Evolutionary conservation across 306 rosid species (phyloP).

Genomic region (Prunus fruticosa): DNA sequence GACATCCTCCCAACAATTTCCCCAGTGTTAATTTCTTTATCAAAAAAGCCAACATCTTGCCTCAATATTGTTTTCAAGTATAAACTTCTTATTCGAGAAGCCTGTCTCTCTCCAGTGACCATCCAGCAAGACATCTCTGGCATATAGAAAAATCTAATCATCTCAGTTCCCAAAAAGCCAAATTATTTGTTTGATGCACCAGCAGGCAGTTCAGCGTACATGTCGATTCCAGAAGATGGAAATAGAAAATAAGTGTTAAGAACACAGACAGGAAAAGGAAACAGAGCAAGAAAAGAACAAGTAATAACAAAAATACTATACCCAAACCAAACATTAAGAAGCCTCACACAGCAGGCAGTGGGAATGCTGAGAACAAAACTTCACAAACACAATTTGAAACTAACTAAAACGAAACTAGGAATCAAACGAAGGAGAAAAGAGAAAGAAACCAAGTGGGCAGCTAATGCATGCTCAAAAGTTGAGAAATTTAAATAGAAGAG

Average conservation of each 20-base stretch:
- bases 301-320: no score
- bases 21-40: conserved; percentile 59
- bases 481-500: neutral
- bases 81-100: conserved; percentile 64
- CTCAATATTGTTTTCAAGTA: conserved; percentile 73
- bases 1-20: conserved; percentile 80
- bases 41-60: conserved; percentile 77
- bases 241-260: no score
- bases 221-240: neutral
- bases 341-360: neutral
- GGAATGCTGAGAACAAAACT: neutral
- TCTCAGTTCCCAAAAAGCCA: conserved; percentile 5
- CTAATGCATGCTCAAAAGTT: neutral
- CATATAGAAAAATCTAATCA: conserved; percentile 20
- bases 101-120: conserved; percentile 85
- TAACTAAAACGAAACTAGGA: neutral
- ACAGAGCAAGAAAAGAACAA: neutral
- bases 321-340: no score
- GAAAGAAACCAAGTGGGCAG: neutral
- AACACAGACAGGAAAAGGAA: neutral
- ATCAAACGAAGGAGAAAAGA: neutral
- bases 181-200: no score
- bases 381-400: neutral
- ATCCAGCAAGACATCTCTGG: conserved; percentile 84
- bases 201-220: neutral